Conservation (phyloP, 441 rosid genomes). For the Erysimum pusillum region DNA sequence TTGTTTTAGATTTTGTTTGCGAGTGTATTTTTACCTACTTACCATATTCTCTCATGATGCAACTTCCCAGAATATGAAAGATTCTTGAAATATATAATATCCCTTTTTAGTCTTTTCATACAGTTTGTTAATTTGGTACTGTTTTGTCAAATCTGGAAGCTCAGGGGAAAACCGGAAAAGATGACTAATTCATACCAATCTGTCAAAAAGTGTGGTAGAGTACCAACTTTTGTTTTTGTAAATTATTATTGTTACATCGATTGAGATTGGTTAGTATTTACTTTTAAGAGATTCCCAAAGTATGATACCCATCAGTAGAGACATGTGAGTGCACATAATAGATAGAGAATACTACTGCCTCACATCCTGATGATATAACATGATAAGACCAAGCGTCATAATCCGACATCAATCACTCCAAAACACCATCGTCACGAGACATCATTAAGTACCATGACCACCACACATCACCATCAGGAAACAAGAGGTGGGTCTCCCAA, state of each 20-base stretch:
- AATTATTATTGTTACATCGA: neutral
- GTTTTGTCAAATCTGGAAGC: neutral
- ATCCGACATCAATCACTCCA: neutral
- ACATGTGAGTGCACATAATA: neutral
- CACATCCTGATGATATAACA: conserved; percentile 20
- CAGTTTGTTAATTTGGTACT: neutral
- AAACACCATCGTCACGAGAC: conserved; percentile 32
- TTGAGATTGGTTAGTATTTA: neutral
- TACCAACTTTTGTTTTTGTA: too few species aligned
- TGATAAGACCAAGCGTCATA: conserved; percentile 14
- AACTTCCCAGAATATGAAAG: neutral
- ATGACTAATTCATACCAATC: neutral
- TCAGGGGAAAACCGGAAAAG: too few species aligned
- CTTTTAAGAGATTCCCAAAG: neutral
- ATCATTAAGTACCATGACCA: conserved; percentile 19
- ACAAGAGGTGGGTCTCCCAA: conserved; percentile 33
- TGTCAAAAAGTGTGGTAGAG: neutral
- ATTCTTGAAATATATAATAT: conserved; percentile 7
- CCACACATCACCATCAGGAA: conserved; percentile 29
- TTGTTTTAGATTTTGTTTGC: conserved; percentile 34
- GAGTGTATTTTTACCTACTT: conserved; percentile 8
- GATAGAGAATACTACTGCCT: neutral
- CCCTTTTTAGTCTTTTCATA: neutral
- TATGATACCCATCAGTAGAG: neutral
- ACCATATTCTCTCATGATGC: conserved; percentile 28